phyloP scores from a whole-genome alignment of 768 basidiomycete genomes.

The Tephrocybe rancida region DNA sequence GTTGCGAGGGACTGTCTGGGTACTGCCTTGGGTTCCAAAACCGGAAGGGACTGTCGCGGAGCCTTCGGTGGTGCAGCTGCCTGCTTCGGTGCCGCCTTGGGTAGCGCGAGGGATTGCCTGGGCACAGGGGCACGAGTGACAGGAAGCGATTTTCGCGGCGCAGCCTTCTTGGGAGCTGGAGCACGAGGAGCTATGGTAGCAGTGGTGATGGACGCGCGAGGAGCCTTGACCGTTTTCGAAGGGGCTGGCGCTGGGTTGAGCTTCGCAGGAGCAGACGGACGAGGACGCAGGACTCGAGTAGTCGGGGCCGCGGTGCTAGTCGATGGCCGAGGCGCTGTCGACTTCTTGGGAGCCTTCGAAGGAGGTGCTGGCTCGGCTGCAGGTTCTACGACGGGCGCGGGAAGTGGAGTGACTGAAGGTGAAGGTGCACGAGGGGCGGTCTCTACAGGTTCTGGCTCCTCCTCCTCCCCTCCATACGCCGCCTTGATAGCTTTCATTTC shows the following conservation, averaged over 20 bases:
- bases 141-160: neutral
- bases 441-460: neutral
- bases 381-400: neutral
- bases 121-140: neutral
- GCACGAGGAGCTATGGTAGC: neutral
- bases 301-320: conserved; percentile 2
- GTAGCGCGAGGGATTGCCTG: neutral
- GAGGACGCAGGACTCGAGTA: conserved; percentile 3
- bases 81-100: neutral
- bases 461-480: conserved; percentile 1
- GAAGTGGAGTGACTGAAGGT: neutral
- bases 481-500: neutral
- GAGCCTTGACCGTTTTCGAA: too few relatives aligned
- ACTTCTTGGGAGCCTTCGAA: neutral
- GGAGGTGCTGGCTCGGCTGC: neutral
- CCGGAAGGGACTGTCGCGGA: too few relatives aligned
- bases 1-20: too few relatives aligned
- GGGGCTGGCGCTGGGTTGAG: too few relatives aligned
- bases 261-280: neutral
- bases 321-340: neutral
- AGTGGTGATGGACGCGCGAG: conserved; percentile 3
- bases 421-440: neutral
- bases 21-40: too few relatives aligned
- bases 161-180: neutral
- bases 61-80: neutral